Evolutionary conservation across 73 alveolate genomes (phyloP), one percentile per base, ranked within the genome.

Genomic region (Symbiodinium pilosum): DNA sequence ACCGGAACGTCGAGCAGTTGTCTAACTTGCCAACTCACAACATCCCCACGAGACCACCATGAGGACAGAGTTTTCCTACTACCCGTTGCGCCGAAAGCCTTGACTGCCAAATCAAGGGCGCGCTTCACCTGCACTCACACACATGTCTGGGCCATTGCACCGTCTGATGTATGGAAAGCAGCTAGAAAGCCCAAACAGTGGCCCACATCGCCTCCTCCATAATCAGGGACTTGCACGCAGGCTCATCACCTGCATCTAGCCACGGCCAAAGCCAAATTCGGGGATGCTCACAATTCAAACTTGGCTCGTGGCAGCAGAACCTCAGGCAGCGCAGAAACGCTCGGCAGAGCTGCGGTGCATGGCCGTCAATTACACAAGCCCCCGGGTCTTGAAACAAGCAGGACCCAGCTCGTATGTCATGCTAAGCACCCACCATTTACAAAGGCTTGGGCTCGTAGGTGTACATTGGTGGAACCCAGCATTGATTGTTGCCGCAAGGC

Each of bases 151-250:
- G n/a, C n/a, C n/a, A n/a, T n/a, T n/a, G n/a, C n/a, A 36, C 59
- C 68, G 16, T 36, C 54, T 40, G 14, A n/a, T 38, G 87, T 18
- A 32, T 77, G 5, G 11, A n/a, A n/a, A n/a, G n/a, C n/a, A n/a
- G n/a, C n/a, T n/a, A n/a, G n/a, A n/a, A n/a, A n/a, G n/a, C n/a
- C n/a, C n/a, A n/a, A n/a, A n/a, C n/a, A n/a, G n/a, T n/a, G n/a
- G n/a, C n/a, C n/a, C n/a, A n/a, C n/a, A n/a, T n/a, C n/a, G 43
- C 94, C 94, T 87, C 94, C 42, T 87, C 94, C 34, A 68, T 24
- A 30, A 41, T 12, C 21, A 68, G 68, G 24, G 84, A 56, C 28
- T 84, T 54, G 68, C 94, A 87, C 34, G 94, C 59, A 54, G 32
- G 42, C 84, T 44, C 94, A 18, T 56, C 94, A 87, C 94, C 94